phyloP scores from a whole-genome alignment of 305 asterid species.

The Coffea humblotiana region DNA sequence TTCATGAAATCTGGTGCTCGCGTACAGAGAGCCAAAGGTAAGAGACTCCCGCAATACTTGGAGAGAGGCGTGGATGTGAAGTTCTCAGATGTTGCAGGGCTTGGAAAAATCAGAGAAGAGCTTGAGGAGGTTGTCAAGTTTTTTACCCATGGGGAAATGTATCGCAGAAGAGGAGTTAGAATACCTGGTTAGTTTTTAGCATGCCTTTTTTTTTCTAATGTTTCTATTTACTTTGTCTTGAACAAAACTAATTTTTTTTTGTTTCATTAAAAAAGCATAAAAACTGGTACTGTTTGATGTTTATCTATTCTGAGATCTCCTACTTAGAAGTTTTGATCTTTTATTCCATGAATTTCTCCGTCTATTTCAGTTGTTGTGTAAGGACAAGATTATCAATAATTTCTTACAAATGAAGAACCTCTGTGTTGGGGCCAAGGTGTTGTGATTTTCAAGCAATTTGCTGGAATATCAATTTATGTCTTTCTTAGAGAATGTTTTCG shows the following conservation, averaged over 20 bases:
- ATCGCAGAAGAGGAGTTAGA: constrained; percentile 92
- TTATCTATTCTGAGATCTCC: not conserved
- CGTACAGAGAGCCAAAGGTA: constrained; percentile 62
- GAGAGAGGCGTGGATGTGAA: constrained; percentile 86
- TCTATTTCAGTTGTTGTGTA: not conserved
- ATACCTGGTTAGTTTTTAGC: constrained; percentile 70
- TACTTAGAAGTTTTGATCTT: not conserved
- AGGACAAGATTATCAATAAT: not conserved
- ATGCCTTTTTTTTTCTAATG: not conserved
- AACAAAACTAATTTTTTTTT: not conserved
- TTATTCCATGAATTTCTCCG: not conserved
- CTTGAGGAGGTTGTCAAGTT: constrained; percentile 97
- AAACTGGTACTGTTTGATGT: not conserved
- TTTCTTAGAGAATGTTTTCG: not conserved
- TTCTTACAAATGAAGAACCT: not conserved
- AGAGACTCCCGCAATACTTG: constrained; percentile 79
- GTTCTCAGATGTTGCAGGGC: constrained; percentile 97
- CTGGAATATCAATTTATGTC: not conserved
- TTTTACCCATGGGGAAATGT: constrained; percentile 95
- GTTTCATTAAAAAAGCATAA: not conserved
- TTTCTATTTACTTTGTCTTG: not conserved
- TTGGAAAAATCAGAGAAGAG: constrained; percentile 92
- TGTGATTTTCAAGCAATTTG: not conserved
- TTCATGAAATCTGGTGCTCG: constrained; percentile 98
- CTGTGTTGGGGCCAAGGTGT: no score